Percentiles rank a stretch among this genome's conserved stretches.
These are phyloP conservation scores for Pisolithus microcarpus DNA, from an alignment of 768 basidiomycete species.

Conservation along the genomic window DNA sequence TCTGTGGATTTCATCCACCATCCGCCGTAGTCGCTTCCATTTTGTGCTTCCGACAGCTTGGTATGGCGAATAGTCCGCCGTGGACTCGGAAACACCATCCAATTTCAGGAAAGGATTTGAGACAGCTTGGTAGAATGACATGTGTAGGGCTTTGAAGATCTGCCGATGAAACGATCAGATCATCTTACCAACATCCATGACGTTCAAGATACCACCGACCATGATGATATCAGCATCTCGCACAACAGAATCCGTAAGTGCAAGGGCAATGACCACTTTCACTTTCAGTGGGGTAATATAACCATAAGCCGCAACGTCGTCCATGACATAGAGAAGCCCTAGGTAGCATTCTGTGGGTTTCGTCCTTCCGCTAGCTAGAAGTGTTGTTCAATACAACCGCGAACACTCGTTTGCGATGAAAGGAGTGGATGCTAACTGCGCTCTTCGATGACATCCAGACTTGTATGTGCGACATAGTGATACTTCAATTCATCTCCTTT, in stretches of 20 bases:
- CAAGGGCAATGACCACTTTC: slow-evolving; percentile 78
- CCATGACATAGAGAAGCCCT: slow-evolving; percentile 82
- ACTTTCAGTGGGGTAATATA: slow-evolving; percentile 84
- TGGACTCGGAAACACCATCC: slow-evolving; percentile 40
- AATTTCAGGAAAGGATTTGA: slow-evolving; percentile 82
- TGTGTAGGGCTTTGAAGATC: slow-evolving; percentile 87
- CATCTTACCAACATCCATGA: background rate
- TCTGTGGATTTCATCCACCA: slow-evolving; percentile 69
- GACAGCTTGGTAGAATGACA: slow-evolving; percentile 76
- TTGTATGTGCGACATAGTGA: slow-evolving; percentile 87
- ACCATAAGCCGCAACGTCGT: slow-evolving; percentile 89
- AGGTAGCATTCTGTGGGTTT: slow-evolving; percentile 77
- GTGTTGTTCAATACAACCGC: slow-evolving; percentile 1
- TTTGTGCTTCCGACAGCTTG: slow-evolving; percentile 54
- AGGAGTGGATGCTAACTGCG: slow-evolving; percentile 50
- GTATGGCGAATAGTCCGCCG: slow-evolving; percentile 46
- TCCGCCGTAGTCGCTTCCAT: slow-evolving; percentile 63
- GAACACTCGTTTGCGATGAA: background rate
- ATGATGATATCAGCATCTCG: slow-evolving; percentile 72
- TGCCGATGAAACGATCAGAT: slow-evolving; percentile 21
- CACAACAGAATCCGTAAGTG: slow-evolving; percentile 74
- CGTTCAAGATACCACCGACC: slow-evolving; percentile 36
- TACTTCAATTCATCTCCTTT: slow-evolving; percentile 67
- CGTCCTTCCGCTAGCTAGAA: slow-evolving; percentile 31
- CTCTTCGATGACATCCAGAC: slow-evolving; percentile 87